A percentile compares a stretch with the other conserved stretches of the same genome.
Conservation (phyloP, 202 grass and related monocot species). For the Carex arenaria region DNA sequence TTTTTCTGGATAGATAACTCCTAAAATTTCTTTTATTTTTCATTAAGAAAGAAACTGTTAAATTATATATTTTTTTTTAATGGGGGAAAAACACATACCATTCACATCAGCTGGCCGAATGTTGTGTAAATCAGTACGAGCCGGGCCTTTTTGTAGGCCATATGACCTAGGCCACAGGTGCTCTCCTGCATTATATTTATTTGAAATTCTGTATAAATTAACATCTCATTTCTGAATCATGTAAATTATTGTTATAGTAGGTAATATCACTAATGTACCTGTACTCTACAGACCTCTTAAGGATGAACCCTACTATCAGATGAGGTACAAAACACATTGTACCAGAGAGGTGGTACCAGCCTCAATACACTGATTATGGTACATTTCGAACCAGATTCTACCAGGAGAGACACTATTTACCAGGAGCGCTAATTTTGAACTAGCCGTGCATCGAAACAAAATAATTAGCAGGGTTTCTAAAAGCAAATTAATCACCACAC, state of each 20-base stretch:
- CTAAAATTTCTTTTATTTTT: neutral
- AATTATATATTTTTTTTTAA: neutral
- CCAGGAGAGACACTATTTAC: too few species aligned
- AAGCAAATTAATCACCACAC: neutral
- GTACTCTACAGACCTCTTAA: neutral
- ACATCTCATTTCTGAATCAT: neutral
- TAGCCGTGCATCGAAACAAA: neutral
- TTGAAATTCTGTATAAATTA: neutral
- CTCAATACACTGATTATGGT: neutral
- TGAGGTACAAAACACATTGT: neutral
- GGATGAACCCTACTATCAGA: neutral
- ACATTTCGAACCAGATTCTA: neutral
- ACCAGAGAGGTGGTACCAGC: neutral
- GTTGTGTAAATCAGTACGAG: constrained; percentile 64
- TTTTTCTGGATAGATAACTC: neutral
- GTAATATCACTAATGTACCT: neutral
- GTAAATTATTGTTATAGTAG: neutral
- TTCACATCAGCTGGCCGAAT: constrained; percentile 61
- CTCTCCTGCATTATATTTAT: constrained; percentile 43
- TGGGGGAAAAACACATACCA: constrained; percentile 28
- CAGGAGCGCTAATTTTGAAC: neutral
- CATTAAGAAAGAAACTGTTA: neutral
- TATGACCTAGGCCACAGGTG: constrained; percentile 76
- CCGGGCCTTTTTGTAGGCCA: constrained; percentile 38
- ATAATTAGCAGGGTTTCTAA: neutral